Evolutionary conservation across 1,284 basidiomycete species (phyloP).

Genomic region (Trametes hirsuta): DNA sequence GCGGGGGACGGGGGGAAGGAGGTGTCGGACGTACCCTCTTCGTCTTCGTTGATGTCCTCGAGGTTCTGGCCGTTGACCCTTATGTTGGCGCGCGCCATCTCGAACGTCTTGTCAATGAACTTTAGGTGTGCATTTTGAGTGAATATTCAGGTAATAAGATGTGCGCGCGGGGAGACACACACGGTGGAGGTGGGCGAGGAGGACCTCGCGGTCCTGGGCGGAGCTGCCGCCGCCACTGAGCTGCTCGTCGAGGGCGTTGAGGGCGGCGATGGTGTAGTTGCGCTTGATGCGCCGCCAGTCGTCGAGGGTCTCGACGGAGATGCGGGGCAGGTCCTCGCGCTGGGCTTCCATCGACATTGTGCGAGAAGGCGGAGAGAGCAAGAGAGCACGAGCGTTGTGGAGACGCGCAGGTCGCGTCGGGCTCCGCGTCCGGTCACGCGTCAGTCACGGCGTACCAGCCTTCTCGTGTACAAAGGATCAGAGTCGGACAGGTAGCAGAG

Average conservation of each 20-base stretch:
- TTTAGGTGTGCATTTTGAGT: conserved; percentile 28
- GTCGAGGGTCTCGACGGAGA: conserved; percentile 62
- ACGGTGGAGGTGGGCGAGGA: conserved; percentile 53
- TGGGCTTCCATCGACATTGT: conserved; percentile 38
- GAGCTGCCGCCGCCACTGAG: conserved; percentile 41
- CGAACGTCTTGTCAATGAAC: conserved; percentile 66
- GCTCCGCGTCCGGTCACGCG: neutral
- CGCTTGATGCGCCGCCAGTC: conserved; percentile 64
- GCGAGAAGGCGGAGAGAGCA: neutral
- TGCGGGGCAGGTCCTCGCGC: conserved; percentile 63
- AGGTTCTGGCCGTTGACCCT: conserved; percentile 80
- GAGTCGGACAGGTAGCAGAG: too few relatives aligned
- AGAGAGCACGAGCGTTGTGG: neutral
- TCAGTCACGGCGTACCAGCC: neutral
- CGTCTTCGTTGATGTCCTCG: conserved; percentile 62
- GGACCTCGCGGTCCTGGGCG: conserved; percentile 44
- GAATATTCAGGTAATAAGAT: neutral
- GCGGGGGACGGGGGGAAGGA: neutral
- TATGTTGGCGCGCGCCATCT: conserved; percentile 69
- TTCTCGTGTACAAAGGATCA: too few relatives aligned
- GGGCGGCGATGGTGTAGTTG: conserved; percentile 50
- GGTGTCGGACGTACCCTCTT: conserved; percentile 46
- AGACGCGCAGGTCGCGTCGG: neutral
- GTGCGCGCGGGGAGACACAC: conserved; percentile 35
- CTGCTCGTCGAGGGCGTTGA: conserved; percentile 47